Conservation (phyloP, 257 asterid species). For the Jacaranda copaia region DNA sequence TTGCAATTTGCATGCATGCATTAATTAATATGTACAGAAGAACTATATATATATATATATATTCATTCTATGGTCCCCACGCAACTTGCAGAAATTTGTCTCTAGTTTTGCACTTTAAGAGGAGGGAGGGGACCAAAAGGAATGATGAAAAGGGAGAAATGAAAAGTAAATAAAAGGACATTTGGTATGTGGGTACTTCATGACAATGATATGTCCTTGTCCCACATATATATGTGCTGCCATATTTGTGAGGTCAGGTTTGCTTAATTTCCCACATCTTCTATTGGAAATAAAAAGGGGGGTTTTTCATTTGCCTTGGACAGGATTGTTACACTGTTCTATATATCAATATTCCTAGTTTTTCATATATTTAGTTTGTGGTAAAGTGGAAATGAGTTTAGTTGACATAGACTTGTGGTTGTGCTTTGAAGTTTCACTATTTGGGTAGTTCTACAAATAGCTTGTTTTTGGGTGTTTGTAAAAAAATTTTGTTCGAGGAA, state of each 20-base stretch:
- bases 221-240: background rate
- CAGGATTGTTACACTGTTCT: background rate
- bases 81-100: background rate
- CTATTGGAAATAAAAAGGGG: background rate
- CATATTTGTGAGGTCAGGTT: background rate
- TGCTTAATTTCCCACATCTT: background rate
- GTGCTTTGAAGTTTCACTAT: background rate
- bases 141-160: background rate
- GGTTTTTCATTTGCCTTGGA: background rate
- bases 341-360: background rate
- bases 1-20: constrained; percentile 8
- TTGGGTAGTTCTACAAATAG: background rate
- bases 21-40: background rate
- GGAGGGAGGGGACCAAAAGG: background rate
- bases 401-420: background rate
- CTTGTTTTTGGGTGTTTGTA: background rate
- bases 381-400: too few species aligned
- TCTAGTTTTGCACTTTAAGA: background rate
- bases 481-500: too few species aligned
- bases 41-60: background rate
- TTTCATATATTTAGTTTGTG: background rate
- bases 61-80: background rate
- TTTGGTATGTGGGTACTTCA: background rate
- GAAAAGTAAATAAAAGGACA: background rate
- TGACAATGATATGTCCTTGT: background rate